These are phyloP conservation scores for Coniferiporia weirii DNA, from an alignment of 1,284 basidiomycete genomes.

Conservation along the genomic window DNA sequence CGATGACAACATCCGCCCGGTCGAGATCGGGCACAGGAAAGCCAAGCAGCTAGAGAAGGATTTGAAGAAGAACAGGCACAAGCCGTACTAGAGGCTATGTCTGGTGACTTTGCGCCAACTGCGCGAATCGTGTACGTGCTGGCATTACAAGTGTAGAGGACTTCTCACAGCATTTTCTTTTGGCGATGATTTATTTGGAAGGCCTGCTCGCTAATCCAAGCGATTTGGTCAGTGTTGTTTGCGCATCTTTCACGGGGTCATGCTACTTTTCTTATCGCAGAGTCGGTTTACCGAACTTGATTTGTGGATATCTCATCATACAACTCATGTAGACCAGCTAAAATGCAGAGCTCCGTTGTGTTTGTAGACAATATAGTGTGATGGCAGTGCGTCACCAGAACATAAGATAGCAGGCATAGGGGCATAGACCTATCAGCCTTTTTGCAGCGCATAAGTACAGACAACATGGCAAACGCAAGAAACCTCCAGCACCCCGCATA, in stretches of 20 bases:
- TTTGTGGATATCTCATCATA: too few species aligned
- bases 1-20: constrained; percentile 78
- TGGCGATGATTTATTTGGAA: background rate
- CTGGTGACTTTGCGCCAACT: background rate
- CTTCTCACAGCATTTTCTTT: constrained; percentile 15
- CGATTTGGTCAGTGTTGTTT: constrained; percentile 11
- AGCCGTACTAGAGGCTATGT: constrained; percentile 9
- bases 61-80: constrained; percentile 63
- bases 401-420: constrained; percentile 8
- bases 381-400: constrained; percentile 4
- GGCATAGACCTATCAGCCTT: constrained; percentile 11
- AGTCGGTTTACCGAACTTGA: background rate
- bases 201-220: background rate
- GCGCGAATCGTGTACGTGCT: constrained; percentile 11
- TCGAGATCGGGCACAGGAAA: constrained; percentile 90
- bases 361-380: background rate
- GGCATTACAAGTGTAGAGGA: constrained; percentile 3
- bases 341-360: background rate
- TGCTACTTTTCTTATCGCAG: constrained; percentile 1
- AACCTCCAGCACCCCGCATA: background rate
- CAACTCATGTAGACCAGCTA: too few species aligned
- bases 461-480: constrained; percentile 5
- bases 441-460: constrained; percentile 14
- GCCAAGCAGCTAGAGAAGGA: constrained; percentile 78
- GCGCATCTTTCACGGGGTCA: background rate